phyloP scores from a whole-genome alignment of 2,329 filamentous ascomycete species.

The Aspergillus amoenus region DNA sequence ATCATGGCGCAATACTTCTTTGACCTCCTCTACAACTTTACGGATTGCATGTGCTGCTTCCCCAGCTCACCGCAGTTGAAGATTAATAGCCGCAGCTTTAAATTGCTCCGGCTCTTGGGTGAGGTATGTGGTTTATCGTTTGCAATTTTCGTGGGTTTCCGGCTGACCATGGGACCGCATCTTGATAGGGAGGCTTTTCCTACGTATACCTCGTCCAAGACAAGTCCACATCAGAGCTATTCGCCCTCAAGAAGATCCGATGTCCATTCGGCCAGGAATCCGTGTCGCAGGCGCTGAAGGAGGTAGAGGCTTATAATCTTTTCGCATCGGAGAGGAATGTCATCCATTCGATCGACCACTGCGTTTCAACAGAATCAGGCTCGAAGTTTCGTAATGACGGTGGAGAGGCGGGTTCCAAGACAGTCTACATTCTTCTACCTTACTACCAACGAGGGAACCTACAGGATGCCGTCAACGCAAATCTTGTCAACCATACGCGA shows the following conservation, averaged over 20 bases:
- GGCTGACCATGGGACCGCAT: conserved; percentile 10
- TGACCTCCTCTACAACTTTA: conserved; percentile 86
- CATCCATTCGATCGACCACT: conserved; percentile 81
- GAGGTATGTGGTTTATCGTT: conserved; percentile 61
- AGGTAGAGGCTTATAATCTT: conserved; percentile 93
- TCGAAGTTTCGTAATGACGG: conserved; percentile 56
- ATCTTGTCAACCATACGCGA: conserved; percentile 87
- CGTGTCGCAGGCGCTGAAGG: conserved; percentile 89
- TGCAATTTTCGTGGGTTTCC: conserved; percentile 1
- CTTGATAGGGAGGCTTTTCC: conserved; percentile 80
- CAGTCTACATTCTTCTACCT: conserved; percentile 92
- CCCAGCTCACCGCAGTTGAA: conserved; percentile 90
- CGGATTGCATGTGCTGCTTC: conserved; percentile 95
- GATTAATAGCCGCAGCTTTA: conserved; percentile 93
- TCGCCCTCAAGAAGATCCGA: conserved; percentile 97
- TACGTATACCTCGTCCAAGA: conserved; percentile 99
- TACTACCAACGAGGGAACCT: conserved; percentile 95
- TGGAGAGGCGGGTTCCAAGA: conserved; percentile 69
- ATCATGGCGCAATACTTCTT: conserved; percentile 79
- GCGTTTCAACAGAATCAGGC: conserved; percentile 70
- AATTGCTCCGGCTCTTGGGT: conserved; percentile 88
- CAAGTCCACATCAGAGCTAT: conserved; percentile 75
- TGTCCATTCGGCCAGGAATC: conserved; percentile 98
- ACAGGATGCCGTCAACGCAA: conserved; percentile 98
- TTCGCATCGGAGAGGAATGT: conserved; percentile 83